Conservation (phyloP, 2,329 filamentous ascomycete species). For the Apiospora malaysiana region DNA sequence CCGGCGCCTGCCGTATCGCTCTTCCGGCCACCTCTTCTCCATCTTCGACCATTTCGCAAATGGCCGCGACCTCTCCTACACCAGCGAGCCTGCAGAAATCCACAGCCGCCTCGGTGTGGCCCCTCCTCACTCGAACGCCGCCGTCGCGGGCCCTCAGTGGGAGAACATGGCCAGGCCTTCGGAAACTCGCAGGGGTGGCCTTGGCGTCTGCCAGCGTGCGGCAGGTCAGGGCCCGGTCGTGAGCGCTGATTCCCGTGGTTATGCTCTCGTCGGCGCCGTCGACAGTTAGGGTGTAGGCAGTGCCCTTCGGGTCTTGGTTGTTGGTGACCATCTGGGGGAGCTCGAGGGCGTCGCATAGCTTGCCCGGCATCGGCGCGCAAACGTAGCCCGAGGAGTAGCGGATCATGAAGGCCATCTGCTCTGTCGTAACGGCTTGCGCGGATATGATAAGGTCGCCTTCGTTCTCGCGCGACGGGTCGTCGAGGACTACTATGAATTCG, state of each 20-base stretch:
- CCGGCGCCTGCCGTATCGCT: constrained; percentile 69
- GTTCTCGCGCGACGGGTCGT: constrained; percentile 91
- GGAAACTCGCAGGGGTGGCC: constrained; percentile 66
- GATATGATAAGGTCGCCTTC: constrained; percentile 98
- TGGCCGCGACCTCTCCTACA: constrained; percentile 77
- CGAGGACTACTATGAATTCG: constrained; percentile 95
- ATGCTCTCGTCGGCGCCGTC: constrained; percentile 76
- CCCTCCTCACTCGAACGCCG: constrained; percentile 78
- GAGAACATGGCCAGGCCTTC: constrained; percentile 88
- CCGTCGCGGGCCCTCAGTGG: constrained; percentile 81
- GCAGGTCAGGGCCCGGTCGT: constrained; percentile 85
- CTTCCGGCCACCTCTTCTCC: constrained; percentile 74
- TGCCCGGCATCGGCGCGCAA: constrained; percentile 80
- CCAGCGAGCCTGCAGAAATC: constrained; percentile 89
- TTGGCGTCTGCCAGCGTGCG: constrained; percentile 73
- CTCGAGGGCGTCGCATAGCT: constrained; percentile 71
- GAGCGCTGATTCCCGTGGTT: constrained; percentile 88
- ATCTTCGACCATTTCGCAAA: constrained; percentile 91
- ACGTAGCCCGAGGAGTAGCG: constrained; percentile 89
- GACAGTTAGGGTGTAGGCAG: constrained; percentile 90
- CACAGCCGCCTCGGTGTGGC: constrained; percentile 92
- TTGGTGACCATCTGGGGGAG: constrained; percentile 87
- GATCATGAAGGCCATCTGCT: constrained; percentile 96
- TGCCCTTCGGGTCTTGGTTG: constrained; percentile 83
- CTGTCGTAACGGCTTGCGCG: constrained; percentile 79